A percentile compares a stretch with the other conserved stretches of the same genome.
phyloP scores from a whole-genome alignment of 2,329 filamentous ascomycete genomes.

The Botrytis deweyae region DNA sequence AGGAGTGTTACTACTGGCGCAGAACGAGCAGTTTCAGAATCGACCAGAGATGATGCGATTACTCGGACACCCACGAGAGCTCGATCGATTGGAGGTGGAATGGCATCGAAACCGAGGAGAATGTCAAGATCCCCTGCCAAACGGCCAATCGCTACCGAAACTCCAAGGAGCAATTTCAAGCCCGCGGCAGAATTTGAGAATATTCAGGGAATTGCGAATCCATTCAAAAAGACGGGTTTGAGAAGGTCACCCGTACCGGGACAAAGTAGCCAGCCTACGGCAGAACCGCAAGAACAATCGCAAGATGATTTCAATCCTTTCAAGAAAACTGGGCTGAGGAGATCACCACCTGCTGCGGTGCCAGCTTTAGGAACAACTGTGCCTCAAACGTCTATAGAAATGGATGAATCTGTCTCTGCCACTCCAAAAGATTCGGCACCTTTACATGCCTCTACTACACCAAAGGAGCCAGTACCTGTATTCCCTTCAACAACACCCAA shows the following conservation, averaged over 20 bases:
- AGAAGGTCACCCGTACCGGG: slow-evolving; percentile 30
- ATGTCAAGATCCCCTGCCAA: slow-evolving; percentile 35
- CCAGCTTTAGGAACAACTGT: slow-evolving; percentile 3
- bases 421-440: slow-evolving; percentile 26
- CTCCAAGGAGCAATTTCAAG: slow-evolving; percentile 21
- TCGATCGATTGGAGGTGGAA: slow-evolving; percentile 27
- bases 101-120: slow-evolving; percentile 36
- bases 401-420: slow-evolving; percentile 10
- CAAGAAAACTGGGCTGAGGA: slow-evolving; percentile 25
- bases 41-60: slow-evolving; percentile 12
- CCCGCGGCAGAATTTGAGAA: slow-evolving; percentile 17
- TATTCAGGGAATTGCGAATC: slow-evolving; percentile 28
- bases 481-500: slow-evolving; percentile 10
- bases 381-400: not conserved
- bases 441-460: slow-evolving; percentile 19
- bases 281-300: slow-evolving; percentile 10
- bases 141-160: slow-evolving; percentile 18
- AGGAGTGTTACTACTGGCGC: slow-evolving; percentile 24
- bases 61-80: slow-evolving; percentile 23
- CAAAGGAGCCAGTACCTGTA: slow-evolving; percentile 24
- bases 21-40: slow-evolving; percentile 24
- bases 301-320: slow-evolving; percentile 25
- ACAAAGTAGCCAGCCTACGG: slow-evolving; percentile 15
- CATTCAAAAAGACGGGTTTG: slow-evolving; percentile 36
- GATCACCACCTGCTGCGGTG: slow-evolving; percentile 22